These are phyloP conservation scores for Hevea brasiliensis DNA, from an alignment of 345 rosid species.

Conservation along the genomic window DNA sequence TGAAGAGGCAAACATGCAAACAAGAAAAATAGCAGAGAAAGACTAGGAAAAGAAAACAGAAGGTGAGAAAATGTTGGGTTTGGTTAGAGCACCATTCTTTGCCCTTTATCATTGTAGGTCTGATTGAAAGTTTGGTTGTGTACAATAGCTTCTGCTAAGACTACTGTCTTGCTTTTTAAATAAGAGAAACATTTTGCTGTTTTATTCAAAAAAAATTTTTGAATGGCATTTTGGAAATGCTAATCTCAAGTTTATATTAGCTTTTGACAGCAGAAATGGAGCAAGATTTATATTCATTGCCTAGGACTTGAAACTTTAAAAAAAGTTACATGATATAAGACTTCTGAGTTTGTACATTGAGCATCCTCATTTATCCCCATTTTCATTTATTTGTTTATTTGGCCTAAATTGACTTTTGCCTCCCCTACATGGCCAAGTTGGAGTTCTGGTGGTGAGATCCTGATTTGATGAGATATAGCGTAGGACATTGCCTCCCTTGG, in stretches of 20 bases:
- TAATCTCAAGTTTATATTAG: neutral
- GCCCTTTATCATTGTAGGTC: conserved; percentile 23
- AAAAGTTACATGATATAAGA: no score
- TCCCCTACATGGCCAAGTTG: no score
- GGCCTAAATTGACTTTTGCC: no score
- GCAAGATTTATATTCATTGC: neutral
- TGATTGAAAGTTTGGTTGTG: conserved; percentile 30
- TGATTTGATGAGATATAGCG: no score
- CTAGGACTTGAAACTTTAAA: no score
- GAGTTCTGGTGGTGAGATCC: no score
- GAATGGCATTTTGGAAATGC: conserved; percentile 6
- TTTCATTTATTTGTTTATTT: no score
- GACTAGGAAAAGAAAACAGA: neutral
- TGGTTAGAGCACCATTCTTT: conserved; percentile 28
- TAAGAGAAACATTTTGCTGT: conserved; percentile 28
- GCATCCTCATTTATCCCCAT: no score
- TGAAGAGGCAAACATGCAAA: neutral
- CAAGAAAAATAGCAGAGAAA: conserved; percentile 3
- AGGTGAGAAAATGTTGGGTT: neutral
- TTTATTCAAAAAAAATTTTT: no score
- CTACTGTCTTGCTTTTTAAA: conserved; percentile 31
- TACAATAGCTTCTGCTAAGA: conserved; percentile 36
- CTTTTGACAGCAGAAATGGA: neutral
- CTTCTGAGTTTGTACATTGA: no score
- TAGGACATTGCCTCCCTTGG: no score